Conservation (phyloP, 108 stramenopile species). For the Asterionellopsis glacialis region DNA sequence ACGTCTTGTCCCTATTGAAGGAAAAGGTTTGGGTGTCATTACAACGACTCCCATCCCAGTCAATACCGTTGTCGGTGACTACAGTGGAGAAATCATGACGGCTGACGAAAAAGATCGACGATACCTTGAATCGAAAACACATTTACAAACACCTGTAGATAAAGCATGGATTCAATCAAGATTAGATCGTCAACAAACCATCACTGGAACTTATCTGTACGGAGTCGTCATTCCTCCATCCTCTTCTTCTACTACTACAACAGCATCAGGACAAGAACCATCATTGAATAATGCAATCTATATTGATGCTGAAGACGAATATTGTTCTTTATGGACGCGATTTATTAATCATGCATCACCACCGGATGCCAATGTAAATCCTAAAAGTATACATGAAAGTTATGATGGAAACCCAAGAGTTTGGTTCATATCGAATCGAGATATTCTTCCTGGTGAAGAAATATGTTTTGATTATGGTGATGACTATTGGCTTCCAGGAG, state of each 20-base stretch:
- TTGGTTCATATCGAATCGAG: conserved; percentile 66
- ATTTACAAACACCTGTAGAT: conserved; percentile 17
- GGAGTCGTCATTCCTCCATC: conserved; percentile 18
- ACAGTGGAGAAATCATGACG: conserved; percentile 39
- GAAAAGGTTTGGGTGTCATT: no score
- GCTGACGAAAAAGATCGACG: conserved; percentile 35
- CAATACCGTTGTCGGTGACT: conserved; percentile 35
- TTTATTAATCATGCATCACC: conserved; percentile 44
- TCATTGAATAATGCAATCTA: neutral
- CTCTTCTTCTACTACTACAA: no score
- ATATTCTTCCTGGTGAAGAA: conserved; percentile 76
- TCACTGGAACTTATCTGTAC: conserved; percentile 39
- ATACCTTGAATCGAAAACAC: conserved; percentile 25
- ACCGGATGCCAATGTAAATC: conserved; percentile 23
- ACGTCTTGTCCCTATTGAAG: no score
- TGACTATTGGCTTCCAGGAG: conserved; percentile 45
- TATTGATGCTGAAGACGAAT: conserved; percentile 51
- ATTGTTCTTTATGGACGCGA: conserved; percentile 34
- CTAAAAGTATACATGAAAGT: conserved; percentile 33
- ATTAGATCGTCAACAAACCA: conserved; percentile 24
- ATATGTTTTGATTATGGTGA: conserved; percentile 84
- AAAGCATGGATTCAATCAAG: conserved; percentile 34
- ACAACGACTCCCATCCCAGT: neutral
- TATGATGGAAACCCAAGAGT: conserved; percentile 39
- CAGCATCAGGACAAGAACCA: no score